These are phyloP conservation scores for Amborella trichopoda DNA, from an alignment of 164 flowering plant species.

Conservation along the genomic window DNA sequence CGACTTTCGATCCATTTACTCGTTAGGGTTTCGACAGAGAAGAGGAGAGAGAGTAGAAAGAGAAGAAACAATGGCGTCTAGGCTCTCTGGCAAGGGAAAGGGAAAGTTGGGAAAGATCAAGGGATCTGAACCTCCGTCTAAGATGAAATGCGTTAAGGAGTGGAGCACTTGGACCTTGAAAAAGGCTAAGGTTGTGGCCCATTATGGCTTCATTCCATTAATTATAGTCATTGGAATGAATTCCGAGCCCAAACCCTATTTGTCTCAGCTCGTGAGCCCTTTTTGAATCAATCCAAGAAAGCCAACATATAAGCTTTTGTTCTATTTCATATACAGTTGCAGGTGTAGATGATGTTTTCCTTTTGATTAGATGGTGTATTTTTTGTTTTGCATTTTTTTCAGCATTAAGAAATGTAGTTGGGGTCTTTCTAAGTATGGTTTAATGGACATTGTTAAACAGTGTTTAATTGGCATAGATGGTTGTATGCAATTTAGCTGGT, in stretches of 20 bases:
- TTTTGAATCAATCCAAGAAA: too few species aligned
- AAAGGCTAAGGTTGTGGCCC: conserved; percentile 70
- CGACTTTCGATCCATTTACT: neutral
- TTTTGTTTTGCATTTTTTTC: too few species aligned
- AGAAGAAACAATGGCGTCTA: conserved; percentile 33
- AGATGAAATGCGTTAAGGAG: conserved; percentile 36
- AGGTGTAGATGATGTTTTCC: too few species aligned
- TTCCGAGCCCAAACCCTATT: conserved; percentile 67
- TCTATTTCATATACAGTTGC: too few species aligned
- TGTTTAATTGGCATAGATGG: too few species aligned
- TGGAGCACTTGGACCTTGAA: conserved; percentile 68
- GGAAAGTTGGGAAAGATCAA: conserved; percentile 26
- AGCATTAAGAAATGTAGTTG: too few species aligned
- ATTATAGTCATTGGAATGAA: conserved; percentile 79
- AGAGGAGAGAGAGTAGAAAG: neutral
- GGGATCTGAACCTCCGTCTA: conserved; percentile 20
- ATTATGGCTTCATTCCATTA: conserved; percentile 76
- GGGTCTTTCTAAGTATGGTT: too few species aligned
- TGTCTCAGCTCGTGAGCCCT: conserved; percentile 51
- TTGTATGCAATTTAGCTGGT: too few species aligned
- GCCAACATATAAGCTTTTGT: too few species aligned
- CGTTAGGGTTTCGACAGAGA: conserved; percentile 1
- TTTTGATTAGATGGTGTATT: too few species aligned
- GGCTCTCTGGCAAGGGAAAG: conserved; percentile 28
- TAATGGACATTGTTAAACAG: too few species aligned